phyloP scores from a whole-genome alignment of 2,329 filamentous ascomycete species.

The Tothia fuscella region DNA sequence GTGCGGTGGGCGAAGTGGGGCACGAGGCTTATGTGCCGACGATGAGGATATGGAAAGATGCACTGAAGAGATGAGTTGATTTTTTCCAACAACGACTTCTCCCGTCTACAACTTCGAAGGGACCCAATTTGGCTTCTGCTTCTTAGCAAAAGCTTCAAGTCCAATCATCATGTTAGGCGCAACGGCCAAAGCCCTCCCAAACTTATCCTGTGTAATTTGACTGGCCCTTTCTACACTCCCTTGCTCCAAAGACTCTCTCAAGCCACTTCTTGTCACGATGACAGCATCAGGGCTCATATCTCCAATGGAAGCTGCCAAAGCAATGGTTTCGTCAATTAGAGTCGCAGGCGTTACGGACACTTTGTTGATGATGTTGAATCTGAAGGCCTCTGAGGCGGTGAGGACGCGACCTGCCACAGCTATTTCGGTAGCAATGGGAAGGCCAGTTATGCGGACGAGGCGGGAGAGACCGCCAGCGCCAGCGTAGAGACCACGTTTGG shows the following conservation, averaged over 20 bases:
- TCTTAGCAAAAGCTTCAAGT: conserved; percentile 39
- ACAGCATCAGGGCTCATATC: conserved; percentile 27
- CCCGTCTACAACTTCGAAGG: conserved; percentile 32
- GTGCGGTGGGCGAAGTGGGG: too few species aligned
- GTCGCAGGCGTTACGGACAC: conserved; percentile 24
- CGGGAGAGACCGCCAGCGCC: conserved; percentile 41
- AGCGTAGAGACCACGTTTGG: conserved; percentile 41
- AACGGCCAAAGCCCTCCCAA: conserved; percentile 27
- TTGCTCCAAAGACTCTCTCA: conserved; percentile 29
- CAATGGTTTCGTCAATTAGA: conserved; percentile 26
- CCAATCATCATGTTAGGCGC: conserved; percentile 40
- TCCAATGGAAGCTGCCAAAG: conserved; percentile 25
- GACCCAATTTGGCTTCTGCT: conserved; percentile 38
- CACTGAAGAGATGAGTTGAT: too few species aligned
- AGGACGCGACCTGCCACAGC: conserved; percentile 36
- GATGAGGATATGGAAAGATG: too few species aligned
- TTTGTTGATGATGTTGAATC: conserved; percentile 30
- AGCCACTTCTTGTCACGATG: conserved; percentile 29
- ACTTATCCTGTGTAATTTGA: conserved; percentile 33
- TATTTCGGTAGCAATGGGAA: conserved; percentile 39
- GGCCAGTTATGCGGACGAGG: conserved; percentile 36
- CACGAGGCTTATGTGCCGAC: too few species aligned
- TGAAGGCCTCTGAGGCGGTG: conserved; percentile 32
- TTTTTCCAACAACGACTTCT: too few species aligned
- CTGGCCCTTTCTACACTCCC: conserved; percentile 28